Evolutionary conservation across 1,139 yeast genomes (phyloP).

Genomic region (Spencermartinsiella ligniputridi): DNA sequence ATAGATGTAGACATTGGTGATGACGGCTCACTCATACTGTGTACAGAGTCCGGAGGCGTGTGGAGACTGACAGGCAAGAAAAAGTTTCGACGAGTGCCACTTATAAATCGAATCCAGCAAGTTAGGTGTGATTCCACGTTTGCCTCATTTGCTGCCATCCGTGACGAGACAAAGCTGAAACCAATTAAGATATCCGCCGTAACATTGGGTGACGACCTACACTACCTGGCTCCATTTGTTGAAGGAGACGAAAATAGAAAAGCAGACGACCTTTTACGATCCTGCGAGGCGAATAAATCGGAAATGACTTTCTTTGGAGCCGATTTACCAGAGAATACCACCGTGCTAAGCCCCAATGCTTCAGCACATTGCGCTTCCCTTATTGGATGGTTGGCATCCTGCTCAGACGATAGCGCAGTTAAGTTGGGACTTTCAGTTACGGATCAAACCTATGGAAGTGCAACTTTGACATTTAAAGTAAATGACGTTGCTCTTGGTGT

Average conservation of each 20-base stretch:
- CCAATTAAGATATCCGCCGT: conserved; percentile 18
- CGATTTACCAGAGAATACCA: not conserved
- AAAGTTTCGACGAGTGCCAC: conserved; percentile 53
- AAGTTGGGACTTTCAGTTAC: not conserved
- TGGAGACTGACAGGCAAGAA: conserved; percentile 35
- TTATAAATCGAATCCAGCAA: conserved; percentile 48
- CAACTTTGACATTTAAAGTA: conserved; percentile 14
- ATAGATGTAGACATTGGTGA: conserved; percentile 62
- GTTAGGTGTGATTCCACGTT: conserved; percentile 68
- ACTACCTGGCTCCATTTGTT: conserved; percentile 25
- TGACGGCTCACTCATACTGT: conserved; percentile 65
- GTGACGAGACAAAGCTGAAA: conserved; percentile 45
- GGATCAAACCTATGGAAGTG: not conserved
- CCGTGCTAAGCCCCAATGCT: not conserved
- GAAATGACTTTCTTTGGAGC: not conserved
- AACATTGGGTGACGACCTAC: conserved; percentile 25
- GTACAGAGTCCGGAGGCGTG: conserved; percentile 65
- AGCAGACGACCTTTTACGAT: not conserved
- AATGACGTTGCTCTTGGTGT: conserved; percentile 22
- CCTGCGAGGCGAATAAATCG: not conserved
- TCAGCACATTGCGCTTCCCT: not conserved
- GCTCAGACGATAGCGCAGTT: not conserved
- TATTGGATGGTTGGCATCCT: not conserved
- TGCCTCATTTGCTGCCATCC: conserved; percentile 62
- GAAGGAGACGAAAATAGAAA: conserved; percentile 8